Evolutionary conservation across 257 asterid genomes (phyloP).

Genomic region (Sherardia arvensis): DNA sequence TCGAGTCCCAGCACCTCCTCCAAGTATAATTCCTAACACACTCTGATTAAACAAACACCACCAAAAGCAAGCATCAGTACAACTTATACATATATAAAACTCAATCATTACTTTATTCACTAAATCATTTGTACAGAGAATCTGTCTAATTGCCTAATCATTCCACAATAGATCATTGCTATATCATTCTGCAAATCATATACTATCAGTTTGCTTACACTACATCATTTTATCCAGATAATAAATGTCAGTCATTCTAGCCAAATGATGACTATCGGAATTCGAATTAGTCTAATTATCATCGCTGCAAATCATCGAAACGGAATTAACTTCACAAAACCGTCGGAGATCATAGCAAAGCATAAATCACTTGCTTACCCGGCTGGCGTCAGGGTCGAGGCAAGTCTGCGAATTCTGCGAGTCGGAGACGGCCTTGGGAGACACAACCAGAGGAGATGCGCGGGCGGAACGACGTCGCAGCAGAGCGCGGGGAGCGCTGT

Average conservation of each 20-base stretch:
- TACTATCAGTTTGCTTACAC: too few relatives aligned
- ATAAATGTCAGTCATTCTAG: neutral
- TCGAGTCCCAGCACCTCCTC: constrained; percentile 97
- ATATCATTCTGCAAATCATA: neutral
- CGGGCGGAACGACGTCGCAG: constrained; percentile 22
- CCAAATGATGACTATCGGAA: neutral
- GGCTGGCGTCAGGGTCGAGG: constrained; percentile 88
- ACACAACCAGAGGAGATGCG: constrained; percentile 40
- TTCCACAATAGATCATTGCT: neutral
- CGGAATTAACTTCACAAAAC: neutral
- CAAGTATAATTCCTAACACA: constrained; percentile 87
- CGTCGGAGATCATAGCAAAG: neutral
- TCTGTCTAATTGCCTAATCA: neutral
- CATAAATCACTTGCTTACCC: constrained; percentile 32
- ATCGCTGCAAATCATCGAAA: neutral
- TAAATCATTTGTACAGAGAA: neutral
- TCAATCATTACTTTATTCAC: neutral
- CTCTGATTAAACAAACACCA: constrained; percentile 33
- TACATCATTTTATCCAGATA: too few relatives aligned
- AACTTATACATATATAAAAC: neutral
- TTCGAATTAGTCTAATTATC: neutral
- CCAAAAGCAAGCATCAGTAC: neutral
- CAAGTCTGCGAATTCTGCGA: constrained; percentile 89
- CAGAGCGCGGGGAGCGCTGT: neutral
- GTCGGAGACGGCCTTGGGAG: constrained; percentile 89